Evolutionary conservation across 2,329 filamentous ascomycete genomes (phyloP), one percentile per base, ranked within the genome.

Genomic region (Curvularia verruculosa): DNA sequence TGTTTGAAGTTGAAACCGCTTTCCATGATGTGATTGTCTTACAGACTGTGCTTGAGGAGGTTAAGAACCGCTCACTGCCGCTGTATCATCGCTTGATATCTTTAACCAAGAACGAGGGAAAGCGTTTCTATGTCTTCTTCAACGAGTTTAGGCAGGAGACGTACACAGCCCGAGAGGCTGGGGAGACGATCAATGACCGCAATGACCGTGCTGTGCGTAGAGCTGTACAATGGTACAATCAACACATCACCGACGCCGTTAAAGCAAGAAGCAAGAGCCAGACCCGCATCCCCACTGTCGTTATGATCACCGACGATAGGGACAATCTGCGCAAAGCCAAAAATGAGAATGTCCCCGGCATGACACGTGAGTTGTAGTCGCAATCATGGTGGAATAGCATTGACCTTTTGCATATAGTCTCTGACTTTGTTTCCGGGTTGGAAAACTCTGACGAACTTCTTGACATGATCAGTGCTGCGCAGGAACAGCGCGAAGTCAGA

Each of bases 51-150:
- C 86, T 99, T 13, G 95, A 99, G 77, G 95, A 99, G 80, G 85
- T 99, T 58, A 91, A 92, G 73, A 96, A 97, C 75, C 87, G 93
- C 67, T 98, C 94, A 12, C 79, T 98, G 59, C 95, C 95, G 40
- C 85, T 99, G 36, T 99, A 98, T 80, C 97, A 97, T 76, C 90
- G 95, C 37, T 82, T 99, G 48, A 87, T 98, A 65, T 88, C 90
- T 21, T 82, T 99, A 62, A 96, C 93, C 37, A 96, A 94, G 78
- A 96, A 94, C 71, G 92, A 96, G 69, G 92, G 96, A 64, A 99
- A 99, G 82, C 87, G 94, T 52, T 98, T 96, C 75, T 97, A 98
- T 72, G 91, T 99, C 50, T 99, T 99, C 76, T 98, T 98, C 85
- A 99, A 99, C 76, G 95, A 99, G 70, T 99, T 99, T 73, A 86